These are phyloP conservation scores for Pseudoneurospora amorphoporcata DNA, from an alignment of 495 filamentous ascomycete species.

Conservation along the genomic window DNA sequence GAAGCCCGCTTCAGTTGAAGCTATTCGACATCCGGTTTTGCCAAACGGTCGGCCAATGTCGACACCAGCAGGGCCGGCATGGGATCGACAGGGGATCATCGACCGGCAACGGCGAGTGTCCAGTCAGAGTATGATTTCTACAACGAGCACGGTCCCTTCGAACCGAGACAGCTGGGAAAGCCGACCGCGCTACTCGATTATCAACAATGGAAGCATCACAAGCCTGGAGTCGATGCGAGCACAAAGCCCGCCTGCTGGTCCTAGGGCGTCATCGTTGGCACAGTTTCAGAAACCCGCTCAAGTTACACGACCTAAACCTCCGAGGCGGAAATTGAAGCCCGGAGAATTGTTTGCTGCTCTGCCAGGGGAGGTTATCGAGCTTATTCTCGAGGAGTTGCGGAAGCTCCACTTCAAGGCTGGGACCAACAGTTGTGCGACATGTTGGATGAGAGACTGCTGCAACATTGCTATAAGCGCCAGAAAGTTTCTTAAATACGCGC, in stretches of 20 bases:
- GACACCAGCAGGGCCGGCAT: background rate
- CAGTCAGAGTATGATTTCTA: conserved; percentile 16
- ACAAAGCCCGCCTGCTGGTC: conserved; percentile 3
- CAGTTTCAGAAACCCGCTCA: conserved; percentile 16
- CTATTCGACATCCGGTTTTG: background rate
- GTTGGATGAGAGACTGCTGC: conserved; percentile 67
- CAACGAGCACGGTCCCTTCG: conserved; percentile 14
- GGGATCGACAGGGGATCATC: conserved; percentile 8
- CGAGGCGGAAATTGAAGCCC: conserved; percentile 19
- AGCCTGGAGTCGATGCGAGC: conserved; percentile 30
- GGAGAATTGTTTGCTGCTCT: conserved; percentile 44
- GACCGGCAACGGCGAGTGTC: conserved; percentile 14
- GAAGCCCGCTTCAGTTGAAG: background rate
- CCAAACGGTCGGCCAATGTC: background rate
- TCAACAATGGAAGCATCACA: conserved; percentile 27
- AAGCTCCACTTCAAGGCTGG: conserved; percentile 32
- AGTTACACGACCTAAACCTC: conserved; percentile 9
- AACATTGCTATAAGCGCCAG: conserved; percentile 55
- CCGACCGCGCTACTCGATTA: conserved; percentile 12
- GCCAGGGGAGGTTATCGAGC: conserved; percentile 46
- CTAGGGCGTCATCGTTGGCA: background rate
- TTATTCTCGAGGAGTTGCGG: conserved; percentile 40
- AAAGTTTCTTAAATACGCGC: conserved; percentile 57
- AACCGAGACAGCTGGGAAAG: conserved; percentile 17
- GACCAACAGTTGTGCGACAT: conserved; percentile 54